These are phyloP conservation scores for Saturnispora dispora DNA, from an alignment of 805 yeast genomes.

Conservation along the genomic window DNA sequence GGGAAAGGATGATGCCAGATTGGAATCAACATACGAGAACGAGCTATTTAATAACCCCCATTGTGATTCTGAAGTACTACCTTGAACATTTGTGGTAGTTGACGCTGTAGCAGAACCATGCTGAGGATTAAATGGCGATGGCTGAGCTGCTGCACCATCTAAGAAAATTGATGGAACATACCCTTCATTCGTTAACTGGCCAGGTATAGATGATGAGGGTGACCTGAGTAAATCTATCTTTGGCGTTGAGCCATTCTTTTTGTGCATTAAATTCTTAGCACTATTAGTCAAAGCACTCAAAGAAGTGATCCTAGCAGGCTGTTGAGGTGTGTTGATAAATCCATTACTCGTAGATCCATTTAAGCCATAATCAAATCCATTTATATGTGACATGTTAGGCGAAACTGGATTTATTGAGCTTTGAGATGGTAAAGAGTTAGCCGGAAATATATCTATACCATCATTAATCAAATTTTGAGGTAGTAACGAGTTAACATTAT, in stretches of 20 bases:
- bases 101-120: neutral
- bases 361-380: constrained; percentile 7
- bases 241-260: neutral
- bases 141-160: constrained; percentile 9
- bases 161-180: constrained; percentile 8
- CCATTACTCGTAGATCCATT: neutral
- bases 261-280: constrained; percentile 6
- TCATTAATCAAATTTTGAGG: constrained; percentile 26
- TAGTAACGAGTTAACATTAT: constrained; percentile 20
- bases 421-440: neutral
- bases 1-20: neutral
- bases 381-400: constrained; percentile 10
- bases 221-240: constrained; percentile 4
- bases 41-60: neutral
- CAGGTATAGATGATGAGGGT: neutral
- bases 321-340: constrained; percentile 8
- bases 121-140: constrained; percentile 13
- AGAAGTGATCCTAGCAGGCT: constrained; percentile 13
- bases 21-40: constrained; percentile 3
- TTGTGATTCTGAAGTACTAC: neutral
- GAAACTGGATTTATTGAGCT: constrained; percentile 3
- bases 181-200: neutral
- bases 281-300: constrained; percentile 15
- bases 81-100: neutral
- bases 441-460: neutral